phyloP scores from a whole-genome alignment of 2,329 filamentous ascomycete species.

The Mariannaea sp. region DNA sequence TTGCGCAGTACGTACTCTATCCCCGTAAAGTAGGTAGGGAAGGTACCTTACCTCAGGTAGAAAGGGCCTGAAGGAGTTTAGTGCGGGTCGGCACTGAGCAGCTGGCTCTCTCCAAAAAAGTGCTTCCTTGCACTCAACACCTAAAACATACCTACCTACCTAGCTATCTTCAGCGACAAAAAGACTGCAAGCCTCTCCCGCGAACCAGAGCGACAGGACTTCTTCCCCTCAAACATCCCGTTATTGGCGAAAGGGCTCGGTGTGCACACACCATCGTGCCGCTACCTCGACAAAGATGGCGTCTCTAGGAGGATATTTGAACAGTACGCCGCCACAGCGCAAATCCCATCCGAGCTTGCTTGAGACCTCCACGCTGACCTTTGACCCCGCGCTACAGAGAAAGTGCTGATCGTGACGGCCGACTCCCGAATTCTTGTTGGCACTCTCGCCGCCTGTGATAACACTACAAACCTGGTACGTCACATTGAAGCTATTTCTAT shows the following conservation, averaged over 20 bases:
- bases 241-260: neutral
- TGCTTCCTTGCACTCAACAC: slow-evolving; percentile 25
- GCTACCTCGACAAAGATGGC: slow-evolving; percentile 43
- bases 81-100: slow-evolving; percentile 23
- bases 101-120: slow-evolving; percentile 39
- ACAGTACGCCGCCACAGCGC: slow-evolving; percentile 43
- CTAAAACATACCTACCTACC: slow-evolving; percentile 3
- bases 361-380: neutral
- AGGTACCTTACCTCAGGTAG: too few relatives aligned
- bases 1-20: too few relatives aligned
- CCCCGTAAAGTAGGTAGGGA: too few relatives aligned
- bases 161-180: neutral
- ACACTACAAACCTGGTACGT: slow-evolving; percentile 82
- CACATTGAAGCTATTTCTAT: neutral
- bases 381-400: slow-evolving; percentile 62
- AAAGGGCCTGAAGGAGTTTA: slow-evolving; percentile 32
- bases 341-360: slow-evolving; percentile 11
- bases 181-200: neutral
- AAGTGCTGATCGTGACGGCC: slow-evolving; percentile 87
- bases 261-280: neutral
- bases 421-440: slow-evolving; percentile 88
- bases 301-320: slow-evolving; percentile 51
- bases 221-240: too few relatives aligned
- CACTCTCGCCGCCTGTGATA: slow-evolving; percentile 82
- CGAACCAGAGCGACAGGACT: too few relatives aligned